A percentile compares a stretch with the other conserved stretches of the same genome.
These are phyloP conservation scores for Akanthomyces uredinophilus DNA, from an alignment of 2,329 filamentous ascomycete species.

Conservation along the genomic window DNA sequence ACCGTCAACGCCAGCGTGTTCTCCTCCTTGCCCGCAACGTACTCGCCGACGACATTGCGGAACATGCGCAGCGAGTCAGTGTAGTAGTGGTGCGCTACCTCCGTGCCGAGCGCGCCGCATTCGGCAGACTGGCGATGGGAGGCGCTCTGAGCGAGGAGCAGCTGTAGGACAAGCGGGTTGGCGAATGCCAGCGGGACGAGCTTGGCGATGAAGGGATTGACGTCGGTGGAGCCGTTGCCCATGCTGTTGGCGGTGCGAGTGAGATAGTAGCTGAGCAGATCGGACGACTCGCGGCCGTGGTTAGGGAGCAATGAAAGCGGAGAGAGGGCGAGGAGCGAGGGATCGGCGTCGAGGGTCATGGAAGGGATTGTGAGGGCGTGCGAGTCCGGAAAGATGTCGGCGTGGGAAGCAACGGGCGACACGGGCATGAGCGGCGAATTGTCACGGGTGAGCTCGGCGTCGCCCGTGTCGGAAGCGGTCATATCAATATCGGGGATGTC, in stretches of 20 bases:
- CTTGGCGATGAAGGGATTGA: conserved; percentile 42
- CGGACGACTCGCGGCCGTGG: conserved; percentile 19
- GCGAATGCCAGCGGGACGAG: conserved; percentile 42
- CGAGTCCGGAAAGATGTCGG: not conserved
- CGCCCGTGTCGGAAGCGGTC: not conserved
- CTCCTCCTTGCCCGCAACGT: conserved; percentile 29
- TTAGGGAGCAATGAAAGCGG: conserved; percentile 23
- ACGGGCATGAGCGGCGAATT: not conserved
- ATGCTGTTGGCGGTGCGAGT: conserved; percentile 40
- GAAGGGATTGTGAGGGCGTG: not conserved
- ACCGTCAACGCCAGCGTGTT: conserved; percentile 36
- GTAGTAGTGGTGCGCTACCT: conserved; percentile 32
- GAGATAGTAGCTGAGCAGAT: conserved; percentile 42
- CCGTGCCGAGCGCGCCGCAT: conserved; percentile 22
- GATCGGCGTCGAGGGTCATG: not conserved
- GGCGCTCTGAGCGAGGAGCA: conserved; percentile 41
- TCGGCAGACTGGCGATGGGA: conserved; percentile 33
- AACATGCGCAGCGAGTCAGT: conserved; percentile 33
- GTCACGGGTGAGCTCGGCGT: not conserved
- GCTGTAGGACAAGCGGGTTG: conserved; percentile 40
- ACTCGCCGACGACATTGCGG: conserved; percentile 29
- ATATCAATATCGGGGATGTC: not conserved
- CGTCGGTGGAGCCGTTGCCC: conserved; percentile 41
- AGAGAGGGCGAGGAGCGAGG: conserved; percentile 21
- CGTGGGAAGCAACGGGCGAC: not conserved